A percentile compares a stretch with the other conserved stretches of the same genome.
Evolutionary conservation across 345 rosid genomes (phyloP).

Genomic region (Gossypium mustelinum): DNA sequence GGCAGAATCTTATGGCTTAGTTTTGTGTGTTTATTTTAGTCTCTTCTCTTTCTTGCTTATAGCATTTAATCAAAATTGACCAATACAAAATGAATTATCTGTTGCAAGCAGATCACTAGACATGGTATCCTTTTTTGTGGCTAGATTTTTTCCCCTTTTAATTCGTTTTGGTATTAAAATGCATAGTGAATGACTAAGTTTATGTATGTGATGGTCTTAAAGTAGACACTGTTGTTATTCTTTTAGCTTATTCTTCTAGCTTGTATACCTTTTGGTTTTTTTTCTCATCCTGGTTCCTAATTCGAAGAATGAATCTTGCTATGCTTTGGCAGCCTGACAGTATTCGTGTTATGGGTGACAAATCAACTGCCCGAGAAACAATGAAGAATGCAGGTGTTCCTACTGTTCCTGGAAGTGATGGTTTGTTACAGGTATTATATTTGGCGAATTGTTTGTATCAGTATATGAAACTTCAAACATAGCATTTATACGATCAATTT

Average conservation of each 20-base stretch:
- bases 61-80: background rate
- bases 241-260: background rate
- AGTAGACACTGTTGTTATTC: background rate
- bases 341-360: conserved; percentile 97
- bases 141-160: background rate
- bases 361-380: conserved; percentile 96
- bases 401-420: conserved; percentile 98
- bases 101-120: background rate
- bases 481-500: background rate
- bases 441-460: conserved; percentile 9
- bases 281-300: background rate
- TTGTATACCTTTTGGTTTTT: background rate
- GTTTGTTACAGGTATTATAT: conserved; percentile 65
- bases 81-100: conserved; percentile 1
- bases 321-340: conserved; percentile 77
- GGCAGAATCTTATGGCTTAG: background rate
- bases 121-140: background rate
- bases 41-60: background rate
- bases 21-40: background rate
- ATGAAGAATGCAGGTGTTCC: conserved; percentile 99
- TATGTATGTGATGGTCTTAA: conserved; percentile 1
- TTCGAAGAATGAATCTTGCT: conserved; percentile 3
- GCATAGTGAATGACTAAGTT: background rate
- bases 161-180: background rate
- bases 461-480: background rate